These are phyloP conservation scores for Fusarium succisae DNA, from an alignment of 2,329 filamentous ascomycete species.

Conservation along the genomic window DNA sequence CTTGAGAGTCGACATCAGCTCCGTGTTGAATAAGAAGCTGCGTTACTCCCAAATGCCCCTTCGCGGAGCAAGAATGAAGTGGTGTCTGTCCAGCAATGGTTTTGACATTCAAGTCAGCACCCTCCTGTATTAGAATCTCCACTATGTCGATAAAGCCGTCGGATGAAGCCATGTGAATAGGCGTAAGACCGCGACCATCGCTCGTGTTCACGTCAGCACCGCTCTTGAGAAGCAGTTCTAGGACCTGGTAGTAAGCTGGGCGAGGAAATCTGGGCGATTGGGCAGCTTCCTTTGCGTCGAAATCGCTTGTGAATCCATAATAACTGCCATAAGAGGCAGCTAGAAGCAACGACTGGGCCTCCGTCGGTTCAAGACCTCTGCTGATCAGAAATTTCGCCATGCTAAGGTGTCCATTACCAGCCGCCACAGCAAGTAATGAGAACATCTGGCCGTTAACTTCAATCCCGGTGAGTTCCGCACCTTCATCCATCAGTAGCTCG, in stretches of 20 bases:
- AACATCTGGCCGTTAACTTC: accelerated
- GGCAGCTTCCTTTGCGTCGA: accelerated
- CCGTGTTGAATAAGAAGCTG: accelerated
- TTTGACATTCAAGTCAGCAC: accelerated
- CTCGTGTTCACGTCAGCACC: not conserved
- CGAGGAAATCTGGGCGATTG: no score
- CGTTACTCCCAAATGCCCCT: accelerated
- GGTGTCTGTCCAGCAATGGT: accelerated
- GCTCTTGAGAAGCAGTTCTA: accelerated
- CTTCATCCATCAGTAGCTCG: not conserved
- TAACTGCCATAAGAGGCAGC: accelerated
- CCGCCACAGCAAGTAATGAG: not conserved
- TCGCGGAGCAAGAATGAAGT: accelerated
- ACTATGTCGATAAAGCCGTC: accelerated
- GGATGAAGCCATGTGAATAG: accelerated
- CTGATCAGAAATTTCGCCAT: accelerated
- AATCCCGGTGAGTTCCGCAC: accelerated
- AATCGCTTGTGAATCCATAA: accelerated
- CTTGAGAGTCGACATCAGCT: not conserved
- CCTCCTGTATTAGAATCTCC: accelerated
- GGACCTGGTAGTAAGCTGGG: accelerated
- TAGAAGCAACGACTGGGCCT: accelerated
- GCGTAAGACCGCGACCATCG: accelerated
- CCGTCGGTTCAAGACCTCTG: accelerated
- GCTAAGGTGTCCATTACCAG: accelerated